Base-by-base conservation (phyloP, 129 eudicot genomes). In the Pittosporum tobira region DNA sequence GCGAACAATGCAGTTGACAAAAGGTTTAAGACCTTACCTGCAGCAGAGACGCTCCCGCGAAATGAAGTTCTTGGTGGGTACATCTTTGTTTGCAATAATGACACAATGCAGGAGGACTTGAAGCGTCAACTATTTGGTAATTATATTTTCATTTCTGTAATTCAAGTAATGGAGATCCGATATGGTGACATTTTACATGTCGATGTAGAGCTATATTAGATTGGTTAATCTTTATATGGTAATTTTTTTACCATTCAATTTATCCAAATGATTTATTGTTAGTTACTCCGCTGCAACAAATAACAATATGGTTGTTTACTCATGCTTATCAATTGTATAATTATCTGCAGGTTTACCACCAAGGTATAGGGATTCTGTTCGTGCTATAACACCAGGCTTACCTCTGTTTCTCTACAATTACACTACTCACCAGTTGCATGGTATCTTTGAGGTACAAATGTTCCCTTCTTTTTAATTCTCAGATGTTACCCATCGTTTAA, bases 391-490 rank as follows among this genome's bases (percentile, higher is more conserved):
- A 29, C 99, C 99, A 19, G 99, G 99, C 45, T 81, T 93, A 68
- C 99, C 99, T 37, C 71, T 93, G 76, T 93, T 93, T 76, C 94
- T 93, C 44, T 93, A 93, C 61, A 93, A 93, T 65, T 93, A 93
- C 61, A 93, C 99, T 63, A 93, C 96, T 61, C 99, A 93, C 73
- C 99, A 93, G 82, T 78, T 93, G 71, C 94, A 93, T 79, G 99
- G 99, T 46, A 81, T 93, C 29, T 93, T 93, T 81, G 99, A 93
- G 99, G 99, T 93, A 30, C n/a, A n/a, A n/a, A n/a, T 44, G 94
- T 57, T 65, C 3, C 38, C 36, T 20, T 61, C 44, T 12, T 24
- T 9, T 1, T 15, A n/a, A 2, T 16, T 43, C 20, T 56, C 27
- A n/a, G n/a, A n/a, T n/a, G n/a, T n/a, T n/a, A n/a, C n/a, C n/a